phyloP scores from a whole-genome alignment of 1,284 basidiomycete species.

The Apiotrichum domesticum region DNA sequence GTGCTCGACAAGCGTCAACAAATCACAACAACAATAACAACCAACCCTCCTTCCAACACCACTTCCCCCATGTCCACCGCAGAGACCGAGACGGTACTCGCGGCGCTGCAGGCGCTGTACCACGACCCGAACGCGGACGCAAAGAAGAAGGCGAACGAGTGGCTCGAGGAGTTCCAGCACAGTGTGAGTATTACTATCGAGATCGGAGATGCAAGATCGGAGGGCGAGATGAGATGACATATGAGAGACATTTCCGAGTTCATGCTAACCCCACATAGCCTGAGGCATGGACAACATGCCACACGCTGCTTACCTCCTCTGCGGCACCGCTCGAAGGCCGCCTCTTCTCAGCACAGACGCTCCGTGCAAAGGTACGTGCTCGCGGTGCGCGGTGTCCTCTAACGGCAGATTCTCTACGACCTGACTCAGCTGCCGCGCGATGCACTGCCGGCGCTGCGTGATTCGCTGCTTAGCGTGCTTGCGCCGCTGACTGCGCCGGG shows the following conservation, averaged over 20 bases:
- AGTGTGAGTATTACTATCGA: slow-evolving; percentile 62
- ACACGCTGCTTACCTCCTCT: slow-evolving; percentile 74
- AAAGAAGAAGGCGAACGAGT: slow-evolving; percentile 77
- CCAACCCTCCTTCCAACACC: too few relatives aligned
- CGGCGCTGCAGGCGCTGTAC: slow-evolving; percentile 53
- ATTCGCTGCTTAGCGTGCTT: slow-evolving; percentile 77
- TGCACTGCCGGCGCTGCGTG: slow-evolving; percentile 70
- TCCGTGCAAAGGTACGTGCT: slow-evolving; percentile 76
- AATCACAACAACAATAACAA: too few relatives aligned
- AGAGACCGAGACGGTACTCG: slow-evolving; percentile 31
- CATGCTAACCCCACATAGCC: slow-evolving; percentile 45
- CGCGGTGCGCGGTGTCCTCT: too few relatives aligned
- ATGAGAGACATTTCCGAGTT: not conserved
- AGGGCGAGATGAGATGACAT: too few relatives aligned
- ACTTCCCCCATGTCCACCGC: too few relatives aligned
- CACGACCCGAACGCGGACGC: slow-evolving; percentile 68
- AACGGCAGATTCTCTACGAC: slow-evolving; percentile 82
- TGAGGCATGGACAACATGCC: slow-evolving; percentile 94
- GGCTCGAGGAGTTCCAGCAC: slow-evolving; percentile 94
- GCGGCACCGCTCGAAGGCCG: slow-evolving; percentile 76
- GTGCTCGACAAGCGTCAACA: too few relatives aligned
- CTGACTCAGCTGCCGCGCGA: slow-evolving; percentile 74
- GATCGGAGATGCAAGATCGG: too few relatives aligned
- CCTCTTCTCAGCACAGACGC: slow-evolving; percentile 94
- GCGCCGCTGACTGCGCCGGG: slow-evolving; percentile 53